A percentile compares a stretch with the other conserved stretches of the same genome.
These are phyloP conservation scores for Piper longum DNA, from an alignment of 164 flowering plant genomes.

Conservation along the genomic window DNA sequence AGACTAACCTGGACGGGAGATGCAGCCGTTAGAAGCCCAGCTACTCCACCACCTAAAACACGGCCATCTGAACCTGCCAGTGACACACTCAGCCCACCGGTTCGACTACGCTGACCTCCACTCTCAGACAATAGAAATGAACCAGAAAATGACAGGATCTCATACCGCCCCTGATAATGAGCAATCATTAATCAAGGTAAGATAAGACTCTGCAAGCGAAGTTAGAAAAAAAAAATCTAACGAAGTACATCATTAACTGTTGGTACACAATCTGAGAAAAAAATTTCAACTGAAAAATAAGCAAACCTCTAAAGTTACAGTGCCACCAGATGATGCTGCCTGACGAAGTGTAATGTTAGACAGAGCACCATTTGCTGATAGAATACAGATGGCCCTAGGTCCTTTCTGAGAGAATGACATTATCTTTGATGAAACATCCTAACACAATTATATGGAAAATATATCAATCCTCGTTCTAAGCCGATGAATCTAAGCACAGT, in stretches of 20 bases:
- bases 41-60: conserved; percentile 83
- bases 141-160: conserved; percentile 76
- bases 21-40: conserved; percentile 79
- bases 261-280: too few relatives aligned
- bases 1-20: conserved; percentile 69
- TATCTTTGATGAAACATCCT: conserved; percentile 82
- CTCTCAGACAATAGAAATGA: conserved; percentile 60
- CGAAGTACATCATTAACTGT: too few relatives aligned
- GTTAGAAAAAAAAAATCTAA: too few relatives aligned
- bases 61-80: conserved; percentile 88
- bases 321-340: conserved; percentile 65
- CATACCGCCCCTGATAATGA: conserved; percentile 67
- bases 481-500: too few relatives aligned
- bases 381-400: conserved; percentile 69
- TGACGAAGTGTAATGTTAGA: conserved; percentile 89
- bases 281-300: neutral
- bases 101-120: conserved; percentile 69
- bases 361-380: conserved; percentile 85
- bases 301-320: conserved; percentile 87
- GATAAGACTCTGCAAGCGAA: neutral
- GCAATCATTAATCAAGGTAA: neutral
- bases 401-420: conserved; percentile 85
- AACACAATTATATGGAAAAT: neutral
- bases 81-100: conserved; percentile 76
- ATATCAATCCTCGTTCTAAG: neutral